These are phyloP conservation scores for Cercospora zeina DNA, from an alignment of 2,329 filamentous ascomycete genomes.

Conservation along the genomic window DNA sequence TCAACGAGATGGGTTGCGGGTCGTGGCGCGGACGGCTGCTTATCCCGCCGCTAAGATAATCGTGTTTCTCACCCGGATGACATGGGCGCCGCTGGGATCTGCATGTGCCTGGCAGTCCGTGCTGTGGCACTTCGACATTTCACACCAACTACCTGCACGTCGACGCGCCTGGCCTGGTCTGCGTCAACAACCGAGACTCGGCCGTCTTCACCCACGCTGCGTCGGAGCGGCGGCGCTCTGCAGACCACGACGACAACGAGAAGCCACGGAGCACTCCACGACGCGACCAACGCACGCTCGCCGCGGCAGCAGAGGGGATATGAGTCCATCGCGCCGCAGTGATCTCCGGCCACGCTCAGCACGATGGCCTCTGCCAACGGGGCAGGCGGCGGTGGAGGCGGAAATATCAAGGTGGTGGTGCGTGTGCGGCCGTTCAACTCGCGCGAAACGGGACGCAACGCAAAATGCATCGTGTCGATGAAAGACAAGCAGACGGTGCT, in stretches of 20 bases:
- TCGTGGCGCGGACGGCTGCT: neutral
- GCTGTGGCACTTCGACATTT: conserved; percentile 2
- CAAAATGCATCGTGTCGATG: conserved; percentile 98
- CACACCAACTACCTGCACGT: neutral
- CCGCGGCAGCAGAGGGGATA: conserved; percentile 4
- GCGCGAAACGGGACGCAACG: conserved; percentile 78
- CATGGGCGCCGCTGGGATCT: neutral
- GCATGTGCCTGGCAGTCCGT: conserved; percentile 10
- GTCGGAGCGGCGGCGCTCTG: neutral
- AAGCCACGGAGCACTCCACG: neutral
- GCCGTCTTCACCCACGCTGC: neutral
- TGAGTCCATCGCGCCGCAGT: conserved; percentile 12
- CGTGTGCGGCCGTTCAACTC: conserved; percentile 90
- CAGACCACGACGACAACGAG: neutral
- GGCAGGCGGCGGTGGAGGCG: conserved; percentile 51
- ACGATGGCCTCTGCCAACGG: conserved; percentile 32
- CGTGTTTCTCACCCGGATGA: neutral
- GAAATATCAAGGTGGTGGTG: conserved; percentile 99
- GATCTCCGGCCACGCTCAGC: conserved; percentile 13
- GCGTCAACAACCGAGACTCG: neutral
- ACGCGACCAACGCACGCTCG: conserved; percentile 1
- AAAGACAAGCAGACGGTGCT: conserved; percentile 88
- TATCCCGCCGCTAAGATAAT: neutral
- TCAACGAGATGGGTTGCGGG: too few relatives aligned
- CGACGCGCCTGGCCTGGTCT: neutral